Conservation (phyloP, 1,284 basidiomycete genomes). For the Athelia psychrophila region DNA sequence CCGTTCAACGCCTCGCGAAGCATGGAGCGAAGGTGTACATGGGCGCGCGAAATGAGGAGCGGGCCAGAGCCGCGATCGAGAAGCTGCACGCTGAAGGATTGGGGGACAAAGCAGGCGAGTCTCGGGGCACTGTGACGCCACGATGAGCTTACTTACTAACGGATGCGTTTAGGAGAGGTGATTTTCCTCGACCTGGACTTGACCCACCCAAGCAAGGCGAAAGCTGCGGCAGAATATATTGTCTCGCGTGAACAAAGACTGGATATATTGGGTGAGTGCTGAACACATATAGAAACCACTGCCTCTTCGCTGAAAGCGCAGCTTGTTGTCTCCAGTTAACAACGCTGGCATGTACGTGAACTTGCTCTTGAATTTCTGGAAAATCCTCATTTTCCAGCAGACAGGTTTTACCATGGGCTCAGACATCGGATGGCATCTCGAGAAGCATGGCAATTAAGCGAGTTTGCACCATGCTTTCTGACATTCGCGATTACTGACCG, state of each 20-base stretch:
- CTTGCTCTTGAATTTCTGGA: no score
- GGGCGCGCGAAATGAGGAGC: conserved; percentile 36
- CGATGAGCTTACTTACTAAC: no score
- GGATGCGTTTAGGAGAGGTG: conserved; percentile 33
- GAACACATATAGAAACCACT: no score
- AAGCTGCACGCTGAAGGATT: conserved; percentile 30
- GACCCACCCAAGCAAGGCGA: conserved; percentile 36
- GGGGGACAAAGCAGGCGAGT: conserved; percentile 8
- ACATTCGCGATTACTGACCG: no score
- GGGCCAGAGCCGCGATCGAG: conserved; percentile 36
- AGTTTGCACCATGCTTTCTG: conserved; percentile 7
- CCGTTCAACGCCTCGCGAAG: conserved; percentile 33
- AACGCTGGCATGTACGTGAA: conserved; percentile 46
- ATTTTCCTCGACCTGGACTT: conserved; percentile 46
- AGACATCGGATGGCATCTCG: conserved; percentile 18
- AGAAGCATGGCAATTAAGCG: conserved; percentile 43
- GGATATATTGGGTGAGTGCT: conserved; percentile 48
- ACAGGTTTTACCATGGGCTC: neutral
- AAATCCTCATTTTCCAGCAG: no score
- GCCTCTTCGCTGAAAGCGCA: neutral
- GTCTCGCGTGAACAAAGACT: conserved; percentile 43
- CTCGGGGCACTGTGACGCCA: neutral
- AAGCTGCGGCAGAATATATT: conserved; percentile 43
- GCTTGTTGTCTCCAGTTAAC: conserved; percentile 34
- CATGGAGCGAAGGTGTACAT: conserved; percentile 45